Evolutionary conservation across 2,329 filamentous ascomycete genomes (phyloP).

Genomic region (Massarina eburnea): DNA sequence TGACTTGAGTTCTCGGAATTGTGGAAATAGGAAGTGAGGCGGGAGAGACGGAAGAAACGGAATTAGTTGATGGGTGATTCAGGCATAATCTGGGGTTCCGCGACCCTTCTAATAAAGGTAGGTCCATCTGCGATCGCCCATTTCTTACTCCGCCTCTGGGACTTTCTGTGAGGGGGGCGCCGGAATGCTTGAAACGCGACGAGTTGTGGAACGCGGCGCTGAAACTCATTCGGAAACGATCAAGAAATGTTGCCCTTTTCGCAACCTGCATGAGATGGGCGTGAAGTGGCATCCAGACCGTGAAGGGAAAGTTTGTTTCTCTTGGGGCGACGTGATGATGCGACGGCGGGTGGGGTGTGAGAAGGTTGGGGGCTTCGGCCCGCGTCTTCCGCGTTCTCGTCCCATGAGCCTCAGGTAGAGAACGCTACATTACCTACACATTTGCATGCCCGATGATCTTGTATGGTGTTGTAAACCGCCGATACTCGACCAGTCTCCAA

Average conservation of each 20-base stretch:
- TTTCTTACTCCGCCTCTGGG: no score
- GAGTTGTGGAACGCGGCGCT: slow-evolving; percentile 8
- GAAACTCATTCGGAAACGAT: slow-evolving; percentile 11
- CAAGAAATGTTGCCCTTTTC: not conserved
- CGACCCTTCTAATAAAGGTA: not conserved
- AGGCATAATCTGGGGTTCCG: not conserved
- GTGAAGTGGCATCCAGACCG: not conserved
- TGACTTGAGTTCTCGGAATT: no score
- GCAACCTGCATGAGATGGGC: not conserved
- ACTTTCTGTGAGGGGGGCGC: slow-evolving; percentile 2
- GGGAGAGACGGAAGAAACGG: not conserved
- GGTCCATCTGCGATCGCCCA: not conserved
- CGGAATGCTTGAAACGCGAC: slow-evolving; percentile 12
- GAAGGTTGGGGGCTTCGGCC: not conserved
- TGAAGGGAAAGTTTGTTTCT: not conserved
- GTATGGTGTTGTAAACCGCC: no score
- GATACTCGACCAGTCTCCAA: no score
- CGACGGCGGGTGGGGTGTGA: not conserved
- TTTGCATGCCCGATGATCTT: no score
- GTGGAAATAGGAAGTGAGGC: not conserved
- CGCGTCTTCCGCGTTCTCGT: no score
- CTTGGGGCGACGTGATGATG: not conserved
- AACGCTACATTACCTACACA: no score
- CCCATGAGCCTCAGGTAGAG: no score
- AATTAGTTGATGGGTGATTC: not conserved